Evolutionary conservation across 768 basidiomycete genomes (phyloP).

Genomic region (Naganishia vishniacii): DNA sequence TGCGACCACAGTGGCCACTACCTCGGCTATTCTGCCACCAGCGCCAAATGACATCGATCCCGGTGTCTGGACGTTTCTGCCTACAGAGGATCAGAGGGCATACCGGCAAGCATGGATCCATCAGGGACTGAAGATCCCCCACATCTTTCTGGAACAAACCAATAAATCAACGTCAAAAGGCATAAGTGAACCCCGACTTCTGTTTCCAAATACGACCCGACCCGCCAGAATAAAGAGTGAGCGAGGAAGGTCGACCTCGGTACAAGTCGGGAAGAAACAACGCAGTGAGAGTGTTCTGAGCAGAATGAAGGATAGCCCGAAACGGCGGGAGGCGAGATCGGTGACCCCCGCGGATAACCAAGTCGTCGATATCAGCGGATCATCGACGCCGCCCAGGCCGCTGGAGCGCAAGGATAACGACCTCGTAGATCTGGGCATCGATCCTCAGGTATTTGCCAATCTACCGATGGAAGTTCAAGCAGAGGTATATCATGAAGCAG

Average conservation of each 20-base stretch:
- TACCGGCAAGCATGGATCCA: slow-evolving; percentile 29
- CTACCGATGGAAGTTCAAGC: slow-evolving; percentile 65
- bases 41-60: slow-evolving; percentile 41
- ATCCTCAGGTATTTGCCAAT: slow-evolving; percentile 62
- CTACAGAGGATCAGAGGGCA: slow-evolving; percentile 36
- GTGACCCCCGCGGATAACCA: slow-evolving; percentile 6
- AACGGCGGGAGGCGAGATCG: slow-evolving; percentile 20
- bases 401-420: slow-evolving; percentile 47
- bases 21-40: slow-evolving; percentile 7
- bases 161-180: not conserved
- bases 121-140: slow-evolving; percentile 26
- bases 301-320: slow-evolving; percentile 28
- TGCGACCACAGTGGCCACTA: slow-evolving; percentile 30
- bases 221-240: not conserved
- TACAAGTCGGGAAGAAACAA: not conserved
- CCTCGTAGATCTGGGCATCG: slow-evolving; percentile 58
- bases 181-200: not conserved
- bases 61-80: slow-evolving; percentile 39
- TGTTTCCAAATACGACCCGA: not conserved
- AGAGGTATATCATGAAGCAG: slow-evolving; percentile 11
- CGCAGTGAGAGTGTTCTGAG: slow-evolving; percentile 8
- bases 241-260: slow-evolving; percentile 8
- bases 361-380: slow-evolving; percentile 16
- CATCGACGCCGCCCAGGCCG: not conserved
- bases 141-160: slow-evolving; percentile 4